phyloP scores from a whole-genome alignment of 2,329 filamentous ascomycete genomes.

The Oidium heveae region DNA sequence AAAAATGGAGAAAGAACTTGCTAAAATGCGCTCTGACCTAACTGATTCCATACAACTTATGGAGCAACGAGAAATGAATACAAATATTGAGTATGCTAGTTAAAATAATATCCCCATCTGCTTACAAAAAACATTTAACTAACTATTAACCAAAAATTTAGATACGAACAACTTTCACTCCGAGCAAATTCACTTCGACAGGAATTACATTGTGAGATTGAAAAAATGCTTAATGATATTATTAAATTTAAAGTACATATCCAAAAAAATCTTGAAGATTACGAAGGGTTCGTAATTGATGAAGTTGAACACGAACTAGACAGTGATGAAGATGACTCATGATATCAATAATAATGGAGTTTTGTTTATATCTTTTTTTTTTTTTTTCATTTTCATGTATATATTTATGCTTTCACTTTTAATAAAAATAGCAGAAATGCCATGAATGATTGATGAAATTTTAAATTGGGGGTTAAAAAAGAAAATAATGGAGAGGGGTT shows the following conservation, averaged over 20 bases:
- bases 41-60: constrained; percentile 73
- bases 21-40: constrained; percentile 64
- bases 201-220: constrained; percentile 90
- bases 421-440: no score
- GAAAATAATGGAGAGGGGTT: no score
- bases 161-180: constrained; percentile 79
- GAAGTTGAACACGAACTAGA: constrained; percentile 71
- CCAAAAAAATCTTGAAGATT: constrained; percentile 77
- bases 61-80: constrained; percentile 90
- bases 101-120: background rate
- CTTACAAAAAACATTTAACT: constrained; percentile 4
- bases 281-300: constrained; percentile 77
- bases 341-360: no score
- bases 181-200: constrained; percentile 67
- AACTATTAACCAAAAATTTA: constrained; percentile 14
- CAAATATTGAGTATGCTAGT: constrained; percentile 58
- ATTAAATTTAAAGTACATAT: constrained; percentile 98
- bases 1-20: constrained; percentile 96
- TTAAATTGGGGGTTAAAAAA: no score
- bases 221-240: constrained; percentile 85
- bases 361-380: no score
- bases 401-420: no score
- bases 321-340: constrained; percentile 24
- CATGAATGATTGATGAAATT: no score
- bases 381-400: no score